phyloP scores from a whole-genome alignment of 78 protist genomes.

The Guillardia theta region DNA sequence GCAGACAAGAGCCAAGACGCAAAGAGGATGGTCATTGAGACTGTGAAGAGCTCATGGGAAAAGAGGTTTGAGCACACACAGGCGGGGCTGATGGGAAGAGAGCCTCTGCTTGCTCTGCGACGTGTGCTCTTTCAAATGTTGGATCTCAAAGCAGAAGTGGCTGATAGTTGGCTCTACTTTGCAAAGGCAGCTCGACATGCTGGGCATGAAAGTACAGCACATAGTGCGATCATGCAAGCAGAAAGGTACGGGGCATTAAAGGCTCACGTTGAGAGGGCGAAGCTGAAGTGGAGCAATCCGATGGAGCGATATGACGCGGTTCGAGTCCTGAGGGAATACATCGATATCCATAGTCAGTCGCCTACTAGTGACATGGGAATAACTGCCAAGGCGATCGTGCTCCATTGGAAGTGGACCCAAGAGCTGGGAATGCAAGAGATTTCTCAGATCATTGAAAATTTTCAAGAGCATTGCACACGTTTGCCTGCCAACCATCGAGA shows the following conservation, averaged over 20 bases:
- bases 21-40: neutral
- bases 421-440: neutral
- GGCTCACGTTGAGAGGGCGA: neutral
- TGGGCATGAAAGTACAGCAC: neutral
- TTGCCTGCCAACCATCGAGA: too few species aligned
- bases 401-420: neutral
- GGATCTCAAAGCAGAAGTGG: neutral
- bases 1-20: neutral
- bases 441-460: neutral
- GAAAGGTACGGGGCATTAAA: neutral
- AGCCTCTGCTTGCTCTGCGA: conserved; percentile 16
- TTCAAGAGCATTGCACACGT: neutral
- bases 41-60: neutral
- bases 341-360: neutral
- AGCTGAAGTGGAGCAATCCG: neutral
- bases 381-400: neutral
- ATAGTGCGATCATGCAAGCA: conserved; percentile 23
- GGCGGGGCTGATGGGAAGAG: neutral
- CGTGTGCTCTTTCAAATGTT: neutral
- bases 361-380: neutral
- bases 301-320: neutral
- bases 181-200: neutral
- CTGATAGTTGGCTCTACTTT: neutral
- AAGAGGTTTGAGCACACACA: neutral
- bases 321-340: neutral